These are phyloP conservation scores for Streptanthus diversifolius DNA, from an alignment of 345 rosid species.

Conservation along the genomic window DNA sequence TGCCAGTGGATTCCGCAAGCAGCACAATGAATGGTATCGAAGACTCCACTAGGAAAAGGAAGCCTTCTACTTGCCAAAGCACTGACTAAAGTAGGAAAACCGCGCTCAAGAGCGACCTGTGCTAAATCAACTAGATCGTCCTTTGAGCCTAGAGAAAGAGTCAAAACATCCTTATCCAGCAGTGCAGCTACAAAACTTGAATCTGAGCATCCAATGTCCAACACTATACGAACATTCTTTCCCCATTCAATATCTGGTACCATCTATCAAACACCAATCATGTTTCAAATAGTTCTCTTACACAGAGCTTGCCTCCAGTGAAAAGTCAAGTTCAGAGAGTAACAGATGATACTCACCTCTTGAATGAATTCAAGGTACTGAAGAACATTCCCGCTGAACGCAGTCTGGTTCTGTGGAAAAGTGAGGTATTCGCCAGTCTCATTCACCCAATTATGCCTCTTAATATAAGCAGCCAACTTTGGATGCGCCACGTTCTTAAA, in stretches of 20 bases:
- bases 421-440: slow-evolving; percentile 63
- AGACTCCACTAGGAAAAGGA: slow-evolving; percentile 87
- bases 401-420: slow-evolving; percentile 76
- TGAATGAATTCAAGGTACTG: slow-evolving; percentile 92
- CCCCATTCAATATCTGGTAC: slow-evolving; percentile 99
- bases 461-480: slow-evolving; percentile 68
- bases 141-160: slow-evolving; percentile 77
- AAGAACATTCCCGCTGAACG: slow-evolving; percentile 64
- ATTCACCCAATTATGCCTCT: slow-evolving; percentile 70
- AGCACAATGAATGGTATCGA: slow-evolving; percentile 88
- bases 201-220: slow-evolving; percentile 78
- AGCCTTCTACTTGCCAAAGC: slow-evolving; percentile 73
- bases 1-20: slow-evolving; percentile 82
- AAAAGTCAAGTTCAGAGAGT: neutral
- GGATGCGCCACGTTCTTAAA: slow-evolving; percentile 90
- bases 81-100: slow-evolving; percentile 74
- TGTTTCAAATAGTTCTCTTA: slow-evolving; percentile 29
- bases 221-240: slow-evolving; percentile 80
- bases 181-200: slow-evolving; percentile 72
- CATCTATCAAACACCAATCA: slow-evolving; percentile 62
- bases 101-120: slow-evolving; percentile 84
- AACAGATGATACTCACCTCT: slow-evolving; percentile 54
- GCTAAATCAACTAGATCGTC: slow-evolving; percentile 91
- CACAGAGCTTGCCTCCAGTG: slow-evolving; percentile 3
- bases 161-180: slow-evolving; percentile 73